Base-by-base conservation (phyloP, 139 green algal genomes). In the Volvox reticuliferus region DNA sequence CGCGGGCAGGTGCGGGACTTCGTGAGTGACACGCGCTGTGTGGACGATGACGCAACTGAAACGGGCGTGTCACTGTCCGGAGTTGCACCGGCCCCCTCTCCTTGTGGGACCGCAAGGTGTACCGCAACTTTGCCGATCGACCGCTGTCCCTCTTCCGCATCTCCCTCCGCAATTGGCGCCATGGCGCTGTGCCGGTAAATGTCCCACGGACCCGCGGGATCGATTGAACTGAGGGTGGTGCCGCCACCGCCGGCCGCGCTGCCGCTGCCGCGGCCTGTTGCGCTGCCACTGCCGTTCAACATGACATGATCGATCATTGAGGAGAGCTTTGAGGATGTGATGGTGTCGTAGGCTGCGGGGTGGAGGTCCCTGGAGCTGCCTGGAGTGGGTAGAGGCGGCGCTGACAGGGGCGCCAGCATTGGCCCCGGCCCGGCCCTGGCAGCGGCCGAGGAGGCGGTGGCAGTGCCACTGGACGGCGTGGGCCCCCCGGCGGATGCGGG, bases 111-210 rank as follows among this genome's bases (percentile, higher is more conserved):
- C 75, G 18, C 5, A 9, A 55, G 75, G 75, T 17, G 50, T 21
- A 17, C 32, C 12, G 32, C 24, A 17, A 55, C 24, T 33, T 55
- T 81, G 30, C 33, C 50, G 30, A 61, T 55, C 30, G 32, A 81
- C 17, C 32, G 30, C 12, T 26, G 5, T 30, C 30, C 82, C 19
- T 77, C 82, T 36, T 79, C 82, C 1, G 33, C n/a, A 0, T 90
- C 86, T 1, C 30, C 73, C 69, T 90, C 86, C 2, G 86, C 86
- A 22, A 90, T 90, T 19, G 86, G 50, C 20, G 85, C 44, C 85
- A 89, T 89, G 28, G 28, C 19, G 69, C 37, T 82, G 28, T 81
- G 67, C 22, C 83, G 67, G 36, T 69, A 88, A 35, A 63, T 79
- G 21, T 63, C 37, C 78, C 78, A 84, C 9, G 37, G 37, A 0